Conservation (phyloP, 2,329 filamentous ascomycete genomes). For the Hypoxylon sp. region DNA sequence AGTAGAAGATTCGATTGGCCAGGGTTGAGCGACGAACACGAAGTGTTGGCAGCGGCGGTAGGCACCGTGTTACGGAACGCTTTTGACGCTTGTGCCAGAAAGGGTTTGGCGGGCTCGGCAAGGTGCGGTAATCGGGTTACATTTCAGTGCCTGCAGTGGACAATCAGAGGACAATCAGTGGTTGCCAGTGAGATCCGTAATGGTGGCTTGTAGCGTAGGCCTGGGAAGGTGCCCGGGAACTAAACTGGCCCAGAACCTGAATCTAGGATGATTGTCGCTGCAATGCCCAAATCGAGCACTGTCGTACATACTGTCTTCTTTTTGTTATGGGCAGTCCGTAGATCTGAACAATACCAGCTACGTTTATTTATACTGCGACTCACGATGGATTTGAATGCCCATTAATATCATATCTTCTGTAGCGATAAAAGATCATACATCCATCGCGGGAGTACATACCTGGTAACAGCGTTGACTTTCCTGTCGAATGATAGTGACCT, state of each 20-base stretch:
- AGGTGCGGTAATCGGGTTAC: constrained; percentile 39
- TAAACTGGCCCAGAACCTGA: constrained; percentile 23
- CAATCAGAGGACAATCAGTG: constrained; percentile 1
- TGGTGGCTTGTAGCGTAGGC: constrained; percentile 21
- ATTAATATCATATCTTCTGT: neutral
- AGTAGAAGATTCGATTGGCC: constrained; percentile 39
- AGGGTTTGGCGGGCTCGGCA: constrained; percentile 31
- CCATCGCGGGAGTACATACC: neutral
- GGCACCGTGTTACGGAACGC: constrained; percentile 19
- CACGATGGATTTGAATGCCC: neutral
- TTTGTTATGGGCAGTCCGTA: neutral
- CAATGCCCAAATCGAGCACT: constrained; percentile 30
- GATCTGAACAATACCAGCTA: neutral
- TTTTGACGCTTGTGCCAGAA: constrained; percentile 33
- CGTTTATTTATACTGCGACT: neutral
- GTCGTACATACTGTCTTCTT: constrained; percentile 4
- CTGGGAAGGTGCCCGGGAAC: constrained; percentile 22
- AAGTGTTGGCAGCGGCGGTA: constrained; percentile 36
- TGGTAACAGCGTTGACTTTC: constrained; percentile 12
- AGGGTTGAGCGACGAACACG: constrained; percentile 37
- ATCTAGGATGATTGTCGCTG: constrained; percentile 26
- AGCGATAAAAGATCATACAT: neutral
- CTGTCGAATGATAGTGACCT: constrained; percentile 22
- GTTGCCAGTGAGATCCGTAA: constrained; percentile 36
- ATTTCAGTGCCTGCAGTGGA: constrained; percentile 26